Evolutionary conservation across 495 filamentous ascomycete species (phyloP).

Genomic region (Aspergillus sclerotiicarbonarius): DNA sequence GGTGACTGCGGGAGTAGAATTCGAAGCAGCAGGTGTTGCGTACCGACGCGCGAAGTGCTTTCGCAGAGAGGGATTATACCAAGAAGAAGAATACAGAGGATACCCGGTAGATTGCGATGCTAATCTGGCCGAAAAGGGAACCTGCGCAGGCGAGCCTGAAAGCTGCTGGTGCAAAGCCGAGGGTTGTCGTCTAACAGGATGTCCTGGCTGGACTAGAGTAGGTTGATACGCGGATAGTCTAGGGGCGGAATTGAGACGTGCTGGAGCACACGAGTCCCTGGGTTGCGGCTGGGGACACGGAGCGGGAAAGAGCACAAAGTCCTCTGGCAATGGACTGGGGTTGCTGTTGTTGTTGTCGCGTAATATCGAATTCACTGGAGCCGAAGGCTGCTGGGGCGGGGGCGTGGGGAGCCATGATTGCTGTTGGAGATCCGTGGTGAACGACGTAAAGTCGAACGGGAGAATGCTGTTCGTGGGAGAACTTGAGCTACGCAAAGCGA

Average conservation of each 20-base stretch:
- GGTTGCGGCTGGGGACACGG: slow-evolving; percentile 29
- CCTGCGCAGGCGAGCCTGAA: slow-evolving; percentile 33
- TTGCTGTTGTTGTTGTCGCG: slow-evolving; percentile 36
- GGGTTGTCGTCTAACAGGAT: slow-evolving; percentile 35
- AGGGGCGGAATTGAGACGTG: slow-evolving; percentile 40
- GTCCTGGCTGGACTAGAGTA: slow-evolving; percentile 31
- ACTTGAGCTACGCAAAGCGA: slow-evolving; percentile 54
- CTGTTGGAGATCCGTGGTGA: slow-evolving; percentile 63
- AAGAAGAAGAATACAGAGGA: slow-evolving; percentile 42
- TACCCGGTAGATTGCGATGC: slow-evolving; percentile 33
- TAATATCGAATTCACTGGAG: slow-evolving; percentile 43
- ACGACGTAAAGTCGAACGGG: slow-evolving; percentile 57
- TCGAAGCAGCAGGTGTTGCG: slow-evolving; percentile 36
- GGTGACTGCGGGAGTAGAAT: slow-evolving; percentile 24
- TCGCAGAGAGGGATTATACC: slow-evolving; percentile 41
- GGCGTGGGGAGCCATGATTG: slow-evolving; percentile 63
- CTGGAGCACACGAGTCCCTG: slow-evolving; percentile 37
- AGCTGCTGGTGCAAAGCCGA: slow-evolving; percentile 37
- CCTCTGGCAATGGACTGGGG: slow-evolving; percentile 31
- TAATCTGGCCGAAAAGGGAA: slow-evolving; percentile 40
- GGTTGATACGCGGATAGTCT: slow-evolving; percentile 35
- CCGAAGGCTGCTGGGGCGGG: slow-evolving; percentile 44
- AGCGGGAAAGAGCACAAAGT: slow-evolving; percentile 49
- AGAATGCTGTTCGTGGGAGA: slow-evolving; percentile 43
- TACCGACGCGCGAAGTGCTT: slow-evolving; percentile 33